phyloP scores from a whole-genome alignment of 139 green algal species.

The Gonium pectorale region DNA sequence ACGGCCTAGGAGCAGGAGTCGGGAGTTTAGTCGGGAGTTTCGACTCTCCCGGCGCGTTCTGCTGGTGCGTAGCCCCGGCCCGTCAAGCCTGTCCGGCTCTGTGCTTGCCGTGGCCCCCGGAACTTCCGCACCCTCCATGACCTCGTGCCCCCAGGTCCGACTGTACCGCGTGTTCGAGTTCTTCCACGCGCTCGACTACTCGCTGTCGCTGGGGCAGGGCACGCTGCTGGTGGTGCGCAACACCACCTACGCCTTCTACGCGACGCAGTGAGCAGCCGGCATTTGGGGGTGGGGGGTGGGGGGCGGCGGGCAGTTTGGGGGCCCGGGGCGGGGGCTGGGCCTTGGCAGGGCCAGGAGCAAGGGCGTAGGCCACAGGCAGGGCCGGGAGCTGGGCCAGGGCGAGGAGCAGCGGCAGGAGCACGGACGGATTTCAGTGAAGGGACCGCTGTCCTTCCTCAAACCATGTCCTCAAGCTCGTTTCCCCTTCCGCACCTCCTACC shows the following conservation, averaged over 20 bases:
- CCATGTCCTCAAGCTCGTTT: neutral
- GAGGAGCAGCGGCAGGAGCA: neutral
- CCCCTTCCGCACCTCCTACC: neutral
- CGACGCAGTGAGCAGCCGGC: neutral
- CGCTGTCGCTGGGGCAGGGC: slow-evolving; percentile 45
- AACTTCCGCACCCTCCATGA: too few relatives aligned
- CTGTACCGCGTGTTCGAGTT: slow-evolving; percentile 55
- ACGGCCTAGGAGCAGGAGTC: too few relatives aligned
- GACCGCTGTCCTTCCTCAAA: too few relatives aligned
- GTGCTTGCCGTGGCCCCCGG: too few relatives aligned
- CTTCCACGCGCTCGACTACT: slow-evolving; percentile 48
- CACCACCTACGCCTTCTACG: slow-evolving; percentile 50
- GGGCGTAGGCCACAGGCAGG: neutral
- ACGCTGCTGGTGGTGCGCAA: slow-evolving; percentile 49
- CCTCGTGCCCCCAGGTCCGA: too few relatives aligned
- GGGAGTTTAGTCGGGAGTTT: neutral
- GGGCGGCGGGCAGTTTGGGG: neutral
- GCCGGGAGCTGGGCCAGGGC: neutral
- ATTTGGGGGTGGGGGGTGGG: neutral
- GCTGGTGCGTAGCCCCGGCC: neutral
- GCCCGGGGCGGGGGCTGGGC: neutral
- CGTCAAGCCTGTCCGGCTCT: too few relatives aligned
- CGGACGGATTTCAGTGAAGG: neutral
- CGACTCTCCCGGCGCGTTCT: neutral
- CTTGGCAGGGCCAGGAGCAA: neutral